These are phyloP conservation scores for Saksenaea oblongispora DNA, from an alignment of 371 early-diverging fungal genomes.

Conservation along the genomic window DNA sequence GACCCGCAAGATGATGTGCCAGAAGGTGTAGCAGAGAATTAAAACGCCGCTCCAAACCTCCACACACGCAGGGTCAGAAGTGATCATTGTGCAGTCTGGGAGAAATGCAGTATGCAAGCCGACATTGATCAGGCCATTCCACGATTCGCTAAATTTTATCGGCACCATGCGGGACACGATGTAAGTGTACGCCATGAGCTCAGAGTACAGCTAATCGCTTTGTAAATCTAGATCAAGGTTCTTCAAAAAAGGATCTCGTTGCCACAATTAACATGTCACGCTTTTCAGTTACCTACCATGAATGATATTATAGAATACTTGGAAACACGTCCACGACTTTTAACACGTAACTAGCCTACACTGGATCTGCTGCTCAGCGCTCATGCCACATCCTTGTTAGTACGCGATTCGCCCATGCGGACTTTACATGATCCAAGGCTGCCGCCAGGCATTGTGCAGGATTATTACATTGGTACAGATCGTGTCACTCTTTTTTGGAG, in stretches of 20 bases:
- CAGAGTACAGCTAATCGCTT: background rate
- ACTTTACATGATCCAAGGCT: constrained; percentile 12
- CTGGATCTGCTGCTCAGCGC: background rate
- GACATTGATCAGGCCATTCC: constrained; percentile 2
- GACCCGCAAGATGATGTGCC: too few relatives aligned
- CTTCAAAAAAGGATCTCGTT: background rate
- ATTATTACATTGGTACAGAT: constrained; percentile 15
- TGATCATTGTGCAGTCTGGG: too few relatives aligned
- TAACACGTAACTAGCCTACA: constrained; percentile 8
- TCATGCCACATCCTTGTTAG: background rate
- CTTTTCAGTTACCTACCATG: background rate
- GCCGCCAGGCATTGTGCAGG: constrained; percentile 11
- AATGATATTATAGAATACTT: background rate
- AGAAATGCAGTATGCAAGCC: background rate
- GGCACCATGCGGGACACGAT: background rate
- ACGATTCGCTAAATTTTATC: background rate
- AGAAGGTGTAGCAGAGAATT: too few relatives aligned
- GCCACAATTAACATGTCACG: too few relatives aligned
- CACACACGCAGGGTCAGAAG: too few relatives aligned
- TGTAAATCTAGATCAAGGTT: background rate
- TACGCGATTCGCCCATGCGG: constrained; percentile 21
- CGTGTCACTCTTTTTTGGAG: too few relatives aligned
- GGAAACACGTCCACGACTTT: constrained; percentile 7
- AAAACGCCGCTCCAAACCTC: too few relatives aligned
- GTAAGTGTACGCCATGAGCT: background rate